Base-by-base conservation (phyloP, 78 protist species). In the slime mould (Dictyostelium discoideum) region DNA sequence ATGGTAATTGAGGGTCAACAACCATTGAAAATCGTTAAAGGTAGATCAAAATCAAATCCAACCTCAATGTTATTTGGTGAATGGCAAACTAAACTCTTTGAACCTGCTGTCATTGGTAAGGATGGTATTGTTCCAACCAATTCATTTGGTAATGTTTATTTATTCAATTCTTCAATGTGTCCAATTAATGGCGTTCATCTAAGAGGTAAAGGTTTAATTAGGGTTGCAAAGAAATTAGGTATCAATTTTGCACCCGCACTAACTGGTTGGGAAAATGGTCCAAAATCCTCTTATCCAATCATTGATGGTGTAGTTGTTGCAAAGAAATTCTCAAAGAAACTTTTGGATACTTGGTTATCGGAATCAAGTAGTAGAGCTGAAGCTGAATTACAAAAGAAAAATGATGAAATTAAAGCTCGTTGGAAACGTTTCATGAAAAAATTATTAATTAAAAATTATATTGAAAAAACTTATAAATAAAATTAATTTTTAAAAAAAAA, bases 181-280 rank as follows among this genome's bases (percentile, higher is more conserved):
- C 96, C 96, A 1, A 63, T 79, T 77, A 92, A 92, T 65, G 88
- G 96, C 32, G 92, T 86, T 16, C 96, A 93, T 76, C 6, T 93
- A 16, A 85, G 60, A 44, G 79, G 60, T 37, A 37, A n/a, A 60
- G 92, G 96, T 24, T 40, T 63, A 29, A 80, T 74, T 5, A 50
- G 84, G 40, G 67, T 93, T 42, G 92, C 94, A 18, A 85, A 80
- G 13, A 93, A 83, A 37, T 16, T 93, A 8, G 60, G 83, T n/a
- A 93, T 93, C 3, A 73, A 77, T 20, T 84, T 87, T 77, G 96
- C 92, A 22, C 96, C 96, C 20, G 96, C 96, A 1, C 10, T 93
- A 16, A 65, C 86, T n/a, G 96, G 92, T 63, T 93, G 96, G 96
- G 93, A 93, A 20, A n/a, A 40, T n/a, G 9, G 60, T 0, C 16